Evolutionary conservation across 306 rosid species (phyloP).

Genomic region (Adenanthera pavonina): DNA sequence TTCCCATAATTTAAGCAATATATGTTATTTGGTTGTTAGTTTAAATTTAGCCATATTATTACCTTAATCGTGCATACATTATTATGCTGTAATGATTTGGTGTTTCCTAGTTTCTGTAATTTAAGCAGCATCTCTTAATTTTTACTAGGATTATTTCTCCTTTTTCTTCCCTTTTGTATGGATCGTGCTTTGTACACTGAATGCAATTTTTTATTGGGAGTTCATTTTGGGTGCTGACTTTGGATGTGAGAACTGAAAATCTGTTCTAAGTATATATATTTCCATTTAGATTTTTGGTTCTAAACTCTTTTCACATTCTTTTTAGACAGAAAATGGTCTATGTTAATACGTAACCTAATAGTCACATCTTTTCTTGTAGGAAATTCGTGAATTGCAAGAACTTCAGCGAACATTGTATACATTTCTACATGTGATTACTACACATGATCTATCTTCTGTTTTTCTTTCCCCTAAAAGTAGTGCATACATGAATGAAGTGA

Average conservation of each 20-base stretch:
- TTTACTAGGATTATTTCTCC: neutral
- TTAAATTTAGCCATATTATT: neutral
- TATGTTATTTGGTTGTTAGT: neutral
- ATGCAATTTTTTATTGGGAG: neutral
- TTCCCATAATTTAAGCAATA: neutral
- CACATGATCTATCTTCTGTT: constrained; percentile 79
- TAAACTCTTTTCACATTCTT: constrained; percentile 8
- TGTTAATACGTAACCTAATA: constrained; percentile 23
- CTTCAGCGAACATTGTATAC: constrained; percentile 84
- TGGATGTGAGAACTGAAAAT: constrained; percentile 29
- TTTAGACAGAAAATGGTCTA: neutral
- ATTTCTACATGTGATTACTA: constrained; percentile 86
- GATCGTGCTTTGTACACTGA: neutral
- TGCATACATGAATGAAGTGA: constrained; percentile 71
- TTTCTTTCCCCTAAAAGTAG: constrained; percentile 87
- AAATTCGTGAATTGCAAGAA: constrained; percentile 94
- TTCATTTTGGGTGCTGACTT: neutral
- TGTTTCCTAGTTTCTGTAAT: neutral
- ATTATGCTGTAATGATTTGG: neutral
- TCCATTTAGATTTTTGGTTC: constrained; percentile 17
- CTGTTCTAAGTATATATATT: constrained; percentile 4
- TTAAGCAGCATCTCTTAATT: neutral
- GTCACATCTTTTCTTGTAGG: constrained; percentile 53
- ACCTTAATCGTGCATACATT: neutral
- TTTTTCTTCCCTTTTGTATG: neutral